A percentile compares a stretch with the other conserved stretches of the same genome.
Conservation (phyloP, 352 stramenopile genomes). For the Pythium sukuiense region DNA sequence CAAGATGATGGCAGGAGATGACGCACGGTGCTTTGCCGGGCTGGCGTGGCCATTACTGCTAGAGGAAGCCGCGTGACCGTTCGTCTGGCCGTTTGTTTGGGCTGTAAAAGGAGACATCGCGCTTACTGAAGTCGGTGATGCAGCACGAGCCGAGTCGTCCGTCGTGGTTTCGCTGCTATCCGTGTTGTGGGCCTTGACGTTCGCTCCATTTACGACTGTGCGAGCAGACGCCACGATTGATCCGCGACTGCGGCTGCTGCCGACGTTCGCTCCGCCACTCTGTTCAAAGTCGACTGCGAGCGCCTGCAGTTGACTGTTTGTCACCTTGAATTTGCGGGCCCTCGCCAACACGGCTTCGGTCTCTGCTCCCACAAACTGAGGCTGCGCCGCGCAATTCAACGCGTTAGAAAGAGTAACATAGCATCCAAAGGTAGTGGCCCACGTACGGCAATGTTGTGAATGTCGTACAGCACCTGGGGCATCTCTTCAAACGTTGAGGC, state of each 20-base stretch:
- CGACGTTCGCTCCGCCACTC: constrained; percentile 1
- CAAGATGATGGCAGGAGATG: background rate
- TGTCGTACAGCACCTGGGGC: constrained; percentile 72
- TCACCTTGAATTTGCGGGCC: constrained; percentile 40
- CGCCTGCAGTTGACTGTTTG: constrained; percentile 10
- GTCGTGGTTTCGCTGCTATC: constrained; percentile 1
- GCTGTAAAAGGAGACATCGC: background rate
- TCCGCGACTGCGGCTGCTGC: background rate
- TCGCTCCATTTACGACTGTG: background rate
- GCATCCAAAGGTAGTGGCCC: background rate
- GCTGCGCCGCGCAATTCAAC: constrained; percentile 20
- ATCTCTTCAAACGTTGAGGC: constrained; percentile 70
- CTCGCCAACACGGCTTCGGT: constrained; percentile 26
- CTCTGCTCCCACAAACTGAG: constrained; percentile 27
- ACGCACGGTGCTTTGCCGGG: background rate
- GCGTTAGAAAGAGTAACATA: background rate
- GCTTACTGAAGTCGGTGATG: background rate
- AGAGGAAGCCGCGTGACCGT: background rate
- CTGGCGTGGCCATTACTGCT: background rate
- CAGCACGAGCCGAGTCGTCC: background rate
- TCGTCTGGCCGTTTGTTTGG: background rate
- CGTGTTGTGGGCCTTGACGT: background rate
- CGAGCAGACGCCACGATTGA: background rate
- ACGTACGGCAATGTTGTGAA: constrained; percentile 59
- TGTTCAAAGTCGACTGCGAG: constrained; percentile 19